Evolutionary conservation across 108 stramenopile species (phyloP).

Genomic region (Cyclotella sp.): DNA sequence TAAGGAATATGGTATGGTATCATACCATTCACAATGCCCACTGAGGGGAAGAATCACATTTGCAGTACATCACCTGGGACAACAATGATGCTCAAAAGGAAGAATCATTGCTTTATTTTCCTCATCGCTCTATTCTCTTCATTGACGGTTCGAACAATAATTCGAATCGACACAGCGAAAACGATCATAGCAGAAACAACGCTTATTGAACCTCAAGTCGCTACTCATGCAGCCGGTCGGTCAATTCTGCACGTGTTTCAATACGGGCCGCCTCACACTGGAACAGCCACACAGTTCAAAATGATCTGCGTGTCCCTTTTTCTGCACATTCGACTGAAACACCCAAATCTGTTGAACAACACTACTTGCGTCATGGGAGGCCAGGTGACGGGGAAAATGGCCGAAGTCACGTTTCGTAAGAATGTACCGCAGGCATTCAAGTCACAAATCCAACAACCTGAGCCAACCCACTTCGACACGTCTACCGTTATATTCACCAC

Average conservation of each 20-base stretch:
- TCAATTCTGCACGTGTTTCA: not conserved
- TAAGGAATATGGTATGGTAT: no score
- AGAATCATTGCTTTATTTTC: no score
- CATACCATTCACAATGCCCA: no score
- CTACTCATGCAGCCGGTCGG: not conserved
- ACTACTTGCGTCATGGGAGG: slow-evolving; percentile 3
- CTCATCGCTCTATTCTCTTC: no score
- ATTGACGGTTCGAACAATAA: no score
- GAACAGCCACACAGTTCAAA: slow-evolving; percentile 11
- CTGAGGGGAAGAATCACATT: no score
- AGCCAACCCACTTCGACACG: not conserved
- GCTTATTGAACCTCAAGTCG: no score
- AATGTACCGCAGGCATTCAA: slow-evolving; percentile 9
- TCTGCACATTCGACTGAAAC: not conserved
- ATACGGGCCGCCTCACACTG: slow-evolving; percentile 3
- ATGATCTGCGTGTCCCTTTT: slow-evolving; percentile 16
- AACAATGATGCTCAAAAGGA: no score
- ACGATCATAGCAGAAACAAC: no score
- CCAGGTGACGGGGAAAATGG: not conserved
- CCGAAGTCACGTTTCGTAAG: not conserved
- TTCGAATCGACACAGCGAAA: no score
- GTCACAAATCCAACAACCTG: not conserved
- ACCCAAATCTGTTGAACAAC: not conserved
- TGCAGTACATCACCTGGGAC: no score
- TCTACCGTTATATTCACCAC: slow-evolving; percentile 3